Evolutionary conservation across 1,139 yeast genomes (phyloP).

Genomic region (Pichia sp.): DNA sequence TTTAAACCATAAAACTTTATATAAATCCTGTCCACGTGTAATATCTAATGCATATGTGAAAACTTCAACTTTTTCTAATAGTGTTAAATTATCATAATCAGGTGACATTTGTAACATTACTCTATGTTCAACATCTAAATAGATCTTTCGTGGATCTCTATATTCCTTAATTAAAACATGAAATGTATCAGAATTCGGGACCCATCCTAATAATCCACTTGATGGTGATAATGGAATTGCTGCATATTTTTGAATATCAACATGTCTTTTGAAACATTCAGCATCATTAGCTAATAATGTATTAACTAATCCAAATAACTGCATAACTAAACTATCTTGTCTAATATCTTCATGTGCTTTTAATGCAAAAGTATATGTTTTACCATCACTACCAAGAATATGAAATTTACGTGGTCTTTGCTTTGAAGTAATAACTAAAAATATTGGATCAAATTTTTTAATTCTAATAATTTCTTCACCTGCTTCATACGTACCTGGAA

Average conservation of each 20-base stretch:
- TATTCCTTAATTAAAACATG: slow-evolving; percentile 89
- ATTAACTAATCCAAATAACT: slow-evolving; percentile 89
- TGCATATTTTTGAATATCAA: slow-evolving; percentile 85
- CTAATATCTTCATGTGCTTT: slow-evolving; percentile 98
- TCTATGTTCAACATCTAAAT: slow-evolving; percentile 87
- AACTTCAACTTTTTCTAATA: slow-evolving; percentile 90
- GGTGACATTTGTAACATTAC: slow-evolving; percentile 98
- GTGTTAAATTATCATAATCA: slow-evolving; percentile 83
- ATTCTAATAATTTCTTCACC: slow-evolving; percentile 76
- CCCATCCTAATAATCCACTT: slow-evolving; percentile 97
- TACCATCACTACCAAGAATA: slow-evolving; percentile 86
- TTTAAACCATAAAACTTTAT: slow-evolving; percentile 92
- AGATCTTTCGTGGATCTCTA: slow-evolving; percentile 83
- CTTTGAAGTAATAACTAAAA: slow-evolving; percentile 88
- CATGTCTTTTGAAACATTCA: slow-evolving; percentile 92
- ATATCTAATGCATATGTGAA: slow-evolving; percentile 94
- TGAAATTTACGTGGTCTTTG: slow-evolving; percentile 88
- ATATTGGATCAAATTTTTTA: slow-evolving; percentile 68
- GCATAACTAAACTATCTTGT: slow-evolving; percentile 97
- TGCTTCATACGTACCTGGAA: slow-evolving; percentile 89
- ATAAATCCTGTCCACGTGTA: slow-evolving; percentile 93
- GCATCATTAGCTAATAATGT: slow-evolving; percentile 85
- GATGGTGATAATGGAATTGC: slow-evolving; percentile 96
- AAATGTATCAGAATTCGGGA: slow-evolving; percentile 93
- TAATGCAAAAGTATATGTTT: slow-evolving; percentile 69